Base-by-base conservation (phyloP, 1,284 basidiomycete genomes). In the Cutaneotrichosporon mucoides region DNA sequence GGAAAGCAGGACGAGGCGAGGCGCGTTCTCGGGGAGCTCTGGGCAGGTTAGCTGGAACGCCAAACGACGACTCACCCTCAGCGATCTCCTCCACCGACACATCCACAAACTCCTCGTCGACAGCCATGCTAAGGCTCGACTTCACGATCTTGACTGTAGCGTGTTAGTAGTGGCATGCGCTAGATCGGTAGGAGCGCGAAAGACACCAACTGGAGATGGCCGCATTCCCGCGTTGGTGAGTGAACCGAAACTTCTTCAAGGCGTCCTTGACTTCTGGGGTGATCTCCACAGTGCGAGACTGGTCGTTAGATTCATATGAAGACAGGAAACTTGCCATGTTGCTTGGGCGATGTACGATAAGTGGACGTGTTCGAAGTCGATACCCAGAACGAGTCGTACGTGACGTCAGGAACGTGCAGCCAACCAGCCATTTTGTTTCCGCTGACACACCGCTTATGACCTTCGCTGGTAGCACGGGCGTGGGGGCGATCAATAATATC, bases 21-120 rank as follows among this genome's bases (percentile, higher is more conserved):
- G 93, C 5, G 88, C 84, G 75, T 89, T 90, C 77, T 91, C 91
- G 0, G 93, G 93, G 6, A 97, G 82, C 71, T 95, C 94, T 94
- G 67, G 24, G 24, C 8, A 15, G 15, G 36, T 50, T 53, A 60
- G 59, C 47, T 11, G 12, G 40, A 11, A 5, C 12, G 8, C 41
- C n/a, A 10, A 5, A 7, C 10, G 4, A 10, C 6, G 11, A 62
- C 70, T 59, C 37, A 90, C 90, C 90, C 79, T 93, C 88, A 11
- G 85, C 89, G 43, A 94, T 84, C 38, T 93, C 90, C 68, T 90
- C 89, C 59, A 91, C 84, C 59, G 81, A 82, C 63, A 89, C 85
- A 63, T 85, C 80, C 13, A 89, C 86, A 65, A 89, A 87, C 69
- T 86, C 84, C 65, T 91, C 89, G 40, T 87, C 88, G 69, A 90